phyloP scores from a whole-genome alignment of 768 basidiomycete species.

The Chalciporus piperatus region DNA sequence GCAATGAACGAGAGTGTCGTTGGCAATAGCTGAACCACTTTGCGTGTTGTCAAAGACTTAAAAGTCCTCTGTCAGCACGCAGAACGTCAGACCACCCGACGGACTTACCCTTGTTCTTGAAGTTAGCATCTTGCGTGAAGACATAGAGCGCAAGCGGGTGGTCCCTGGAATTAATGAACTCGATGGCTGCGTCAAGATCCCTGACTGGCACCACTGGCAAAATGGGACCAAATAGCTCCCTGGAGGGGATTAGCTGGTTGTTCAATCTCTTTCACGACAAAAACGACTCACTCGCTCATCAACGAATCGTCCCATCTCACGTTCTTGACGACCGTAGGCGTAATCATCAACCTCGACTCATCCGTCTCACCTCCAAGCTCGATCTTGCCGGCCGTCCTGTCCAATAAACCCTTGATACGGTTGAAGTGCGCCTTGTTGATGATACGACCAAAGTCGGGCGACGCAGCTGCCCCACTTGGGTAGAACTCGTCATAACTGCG shows the following conservation, averaged over 20 bases:
- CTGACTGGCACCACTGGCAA: constrained; percentile 73
- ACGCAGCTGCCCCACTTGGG: constrained; percentile 41
- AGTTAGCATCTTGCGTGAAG: constrained; percentile 57
- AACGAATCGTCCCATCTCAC: constrained; percentile 63
- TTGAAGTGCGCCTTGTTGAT: constrained; percentile 50
- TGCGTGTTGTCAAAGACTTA: constrained; percentile 67
- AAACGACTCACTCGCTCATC: constrained; percentile 64
- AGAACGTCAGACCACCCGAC: neutral
- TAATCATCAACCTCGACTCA: constrained; percentile 56
- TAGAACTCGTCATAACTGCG: constrained; percentile 34
- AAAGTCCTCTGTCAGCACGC: neutral
- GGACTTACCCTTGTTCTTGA: constrained; percentile 58
- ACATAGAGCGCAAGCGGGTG: constrained; percentile 77
- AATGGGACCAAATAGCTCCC: constrained; percentile 84
- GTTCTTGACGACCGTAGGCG: constrained; percentile 69
- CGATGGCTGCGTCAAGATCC: constrained; percentile 67
- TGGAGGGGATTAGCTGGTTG: constrained; percentile 24
- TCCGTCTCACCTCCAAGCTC: constrained; percentile 64
- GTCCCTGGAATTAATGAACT: constrained; percentile 62
- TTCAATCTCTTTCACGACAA: neutral
- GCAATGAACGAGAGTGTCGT: constrained; percentile 65
- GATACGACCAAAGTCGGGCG: constrained; percentile 50
- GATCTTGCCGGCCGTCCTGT: constrained; percentile 62
- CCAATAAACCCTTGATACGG: constrained; percentile 63
- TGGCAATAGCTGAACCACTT: constrained; percentile 67